Evolutionary conservation across 2,329 filamentous ascomycete genomes (phyloP).

Genomic region (Claviceps pusilla): DNA sequence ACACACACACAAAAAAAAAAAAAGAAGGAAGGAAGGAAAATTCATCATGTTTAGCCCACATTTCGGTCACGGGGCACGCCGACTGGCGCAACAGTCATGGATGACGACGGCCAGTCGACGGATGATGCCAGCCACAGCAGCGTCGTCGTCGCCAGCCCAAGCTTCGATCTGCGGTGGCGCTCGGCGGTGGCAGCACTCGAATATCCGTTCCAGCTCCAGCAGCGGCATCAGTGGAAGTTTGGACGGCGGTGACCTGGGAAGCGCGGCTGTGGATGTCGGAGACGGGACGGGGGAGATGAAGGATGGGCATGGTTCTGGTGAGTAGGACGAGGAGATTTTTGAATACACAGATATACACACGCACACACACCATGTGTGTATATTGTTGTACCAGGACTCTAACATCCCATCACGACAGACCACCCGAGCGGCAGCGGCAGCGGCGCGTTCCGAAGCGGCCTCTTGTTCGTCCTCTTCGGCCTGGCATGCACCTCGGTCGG

Average conservation of each 20-base stretch:
- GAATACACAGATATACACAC: neutral
- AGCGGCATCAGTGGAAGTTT: too few relatives aligned
- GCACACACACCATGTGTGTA: too few relatives aligned
- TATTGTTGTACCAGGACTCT: too few relatives aligned
- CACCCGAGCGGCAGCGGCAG: neutral
- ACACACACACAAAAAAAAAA: too few relatives aligned
- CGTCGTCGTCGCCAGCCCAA: neutral
- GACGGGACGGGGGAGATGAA: neutral
- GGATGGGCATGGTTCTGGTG: neutral
- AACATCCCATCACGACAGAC: neutral
- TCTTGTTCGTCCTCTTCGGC: constrained; percentile 15
- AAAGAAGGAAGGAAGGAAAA: too few relatives aligned
- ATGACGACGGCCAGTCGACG: neutral
- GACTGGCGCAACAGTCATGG: constrained; percentile 1
- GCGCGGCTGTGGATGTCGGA: too few relatives aligned
- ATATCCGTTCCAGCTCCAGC: too few relatives aligned
- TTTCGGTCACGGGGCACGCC: neutral
- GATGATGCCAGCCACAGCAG: too few relatives aligned
- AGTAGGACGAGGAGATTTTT: neutral
- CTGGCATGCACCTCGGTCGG: constrained; percentile 17
- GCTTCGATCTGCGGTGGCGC: neutral
- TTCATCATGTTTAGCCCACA: neutral
- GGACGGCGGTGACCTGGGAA: too few relatives aligned
- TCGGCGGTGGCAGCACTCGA: constrained; percentile 1
- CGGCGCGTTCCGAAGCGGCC: constrained; percentile 9